A percentile compares a stretch with the other conserved stretches of the same genome.
Conservation (phyloP, 805 yeast genomes). For the Torulaspora delbrueckii region DNA sequence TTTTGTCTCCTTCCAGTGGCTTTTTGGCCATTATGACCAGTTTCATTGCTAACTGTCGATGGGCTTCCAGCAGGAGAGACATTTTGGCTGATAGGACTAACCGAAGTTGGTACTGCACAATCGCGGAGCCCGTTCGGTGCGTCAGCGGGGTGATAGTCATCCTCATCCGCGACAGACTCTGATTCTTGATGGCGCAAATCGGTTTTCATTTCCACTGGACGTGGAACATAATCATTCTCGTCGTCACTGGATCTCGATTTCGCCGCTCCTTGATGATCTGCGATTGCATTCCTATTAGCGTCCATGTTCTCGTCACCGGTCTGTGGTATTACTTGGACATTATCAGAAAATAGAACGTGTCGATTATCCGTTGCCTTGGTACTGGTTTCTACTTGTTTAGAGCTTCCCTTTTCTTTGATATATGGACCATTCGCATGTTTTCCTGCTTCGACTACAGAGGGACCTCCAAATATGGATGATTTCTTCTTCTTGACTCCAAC, state of each 20-base stretch:
- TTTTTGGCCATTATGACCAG: conserved; percentile 3
- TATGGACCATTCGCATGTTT: conserved; percentile 9
- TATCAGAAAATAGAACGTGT: conserved; percentile 26
- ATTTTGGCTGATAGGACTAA: neutral
- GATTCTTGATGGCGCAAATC: neutral
- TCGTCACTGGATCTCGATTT: conserved; percentile 4
- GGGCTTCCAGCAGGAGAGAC: neutral
- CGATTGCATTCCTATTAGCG: neutral
- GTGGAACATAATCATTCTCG: conserved; percentile 15
- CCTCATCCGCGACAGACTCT: neutral
- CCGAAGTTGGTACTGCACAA: neutral
- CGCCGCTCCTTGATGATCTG: neutral
- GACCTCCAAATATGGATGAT: conserved; percentile 33
- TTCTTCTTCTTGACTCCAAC: conserved; percentile 28
- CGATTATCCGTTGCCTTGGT: conserved; percentile 5
- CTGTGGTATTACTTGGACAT: conserved; percentile 13
- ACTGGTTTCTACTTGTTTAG: conserved; percentile 7
- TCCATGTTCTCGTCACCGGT: neutral
- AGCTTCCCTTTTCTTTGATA: conserved; percentile 15
- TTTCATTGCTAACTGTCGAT: neutral
- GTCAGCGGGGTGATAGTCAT: conserved; percentile 2
- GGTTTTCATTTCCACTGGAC: neutral
- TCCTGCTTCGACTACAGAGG: conserved; percentile 12
- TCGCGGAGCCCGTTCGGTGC: neutral
- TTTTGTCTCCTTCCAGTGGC: conserved; percentile 10